Evolutionary conservation across 1,284 basidiomycete genomes (phyloP).

Genomic region (Bjerkandera adusta): DNA sequence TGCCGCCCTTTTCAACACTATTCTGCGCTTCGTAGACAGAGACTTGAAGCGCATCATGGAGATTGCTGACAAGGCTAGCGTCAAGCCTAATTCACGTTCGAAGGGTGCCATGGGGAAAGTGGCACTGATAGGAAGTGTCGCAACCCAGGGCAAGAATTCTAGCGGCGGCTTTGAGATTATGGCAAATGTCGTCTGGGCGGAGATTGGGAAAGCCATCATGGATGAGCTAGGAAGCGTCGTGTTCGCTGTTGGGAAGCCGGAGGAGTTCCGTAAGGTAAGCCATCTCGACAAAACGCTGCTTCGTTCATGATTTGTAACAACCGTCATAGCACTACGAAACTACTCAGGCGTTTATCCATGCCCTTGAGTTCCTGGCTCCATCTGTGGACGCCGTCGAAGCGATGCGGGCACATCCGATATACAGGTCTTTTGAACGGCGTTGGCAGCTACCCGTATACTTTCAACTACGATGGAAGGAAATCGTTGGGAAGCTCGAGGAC

Average conservation of each 20-base stretch:
- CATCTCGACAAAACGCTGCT: neutral
- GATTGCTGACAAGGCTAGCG: conserved; percentile 65
- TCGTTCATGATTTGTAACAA: neutral
- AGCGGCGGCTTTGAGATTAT: conserved; percentile 71
- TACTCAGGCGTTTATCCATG: conserved; percentile 82
- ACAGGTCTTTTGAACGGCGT: conserved; percentile 72
- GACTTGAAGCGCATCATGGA: conserved; percentile 74
- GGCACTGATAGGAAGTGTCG: conserved; percentile 4
- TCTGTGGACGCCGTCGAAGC: conserved; percentile 65
- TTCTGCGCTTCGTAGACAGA: conserved; percentile 78
- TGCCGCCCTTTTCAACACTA: conserved; percentile 74
- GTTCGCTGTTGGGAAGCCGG: conserved; percentile 88
- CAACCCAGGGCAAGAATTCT: conserved; percentile 15
- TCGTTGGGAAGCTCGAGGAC: conserved; percentile 76
- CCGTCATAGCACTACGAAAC: conserved; percentile 72
- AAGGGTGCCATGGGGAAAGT: conserved; percentile 4
- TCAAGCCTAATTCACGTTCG: conserved; percentile 38
- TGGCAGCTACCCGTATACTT: conserved; percentile 99
- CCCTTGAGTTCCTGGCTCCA: conserved; percentile 81
- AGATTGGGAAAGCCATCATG: conserved; percentile 76
- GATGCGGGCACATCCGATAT: conserved; percentile 74
- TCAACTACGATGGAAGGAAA: conserved; percentile 96
- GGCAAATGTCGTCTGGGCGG: conserved; percentile 86
- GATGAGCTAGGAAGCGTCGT: conserved; percentile 80
- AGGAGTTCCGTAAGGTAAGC: conserved; percentile 83